Evolutionary conservation across 495 filamentous ascomycete genomes (phyloP), one percentile per base, ranked within the genome.

Genomic region (Terfezia boudieri): DNA sequence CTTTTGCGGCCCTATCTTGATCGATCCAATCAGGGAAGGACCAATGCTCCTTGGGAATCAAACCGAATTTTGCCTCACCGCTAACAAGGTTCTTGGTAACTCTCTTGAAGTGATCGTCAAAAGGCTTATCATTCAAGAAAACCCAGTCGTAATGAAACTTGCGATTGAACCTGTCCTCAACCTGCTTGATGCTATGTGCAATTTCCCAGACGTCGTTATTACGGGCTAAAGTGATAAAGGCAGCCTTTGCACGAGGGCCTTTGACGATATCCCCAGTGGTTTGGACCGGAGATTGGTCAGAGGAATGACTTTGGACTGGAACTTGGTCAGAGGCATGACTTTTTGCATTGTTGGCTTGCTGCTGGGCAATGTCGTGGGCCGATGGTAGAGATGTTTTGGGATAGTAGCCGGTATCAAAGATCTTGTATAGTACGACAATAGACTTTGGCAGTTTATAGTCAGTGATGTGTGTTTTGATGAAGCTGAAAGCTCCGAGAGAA

Each of bases 71-170:
- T 16, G 90, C 84, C 55, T 75, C 88, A 26, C 90, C 90, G 14
- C 87, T 94, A n/a, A 86, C 81, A 37, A 98, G 73, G 5, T 84
- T 77, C 10, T 78, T 79, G 14, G 90, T 98, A 55, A 98, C 75
- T 63, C 83, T 87, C 69, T 85, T 96, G 71, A 98, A 98, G 10
- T 77, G 76, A 1, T 84, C 81, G 60, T 94, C 83, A 61, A 98
- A 98, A 1, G 85, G 82, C 64, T 86, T 76, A 65, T 98, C 90
- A 67, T 98, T 98, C 58, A 98, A 68, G 71, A 98, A 98, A 32
- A 98, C 92, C 90, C 90, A 98, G 64, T 96, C 90, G 67, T 98
- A 98, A 71, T 95, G 81, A 68, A 82, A 96, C 52, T 86, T 81
- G 59, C 79, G 76, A 69, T 98, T 98, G 78, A 98, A 96, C 59